Conservation (phyloP, 306 rosid genomes). For the Prunus dulcis region DNA sequence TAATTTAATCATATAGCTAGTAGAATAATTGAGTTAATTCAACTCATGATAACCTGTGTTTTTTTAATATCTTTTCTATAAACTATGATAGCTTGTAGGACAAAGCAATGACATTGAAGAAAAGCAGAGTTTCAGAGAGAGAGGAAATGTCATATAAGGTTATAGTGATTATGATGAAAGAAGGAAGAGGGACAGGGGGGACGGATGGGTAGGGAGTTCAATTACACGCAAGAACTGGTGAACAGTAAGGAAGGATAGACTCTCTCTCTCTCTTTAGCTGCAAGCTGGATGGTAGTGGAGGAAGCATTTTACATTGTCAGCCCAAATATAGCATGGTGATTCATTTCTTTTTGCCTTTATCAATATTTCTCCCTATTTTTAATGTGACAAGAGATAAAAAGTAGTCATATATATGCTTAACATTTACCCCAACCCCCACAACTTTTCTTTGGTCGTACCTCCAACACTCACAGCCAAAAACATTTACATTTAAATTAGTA, state of each 20-base stretch:
- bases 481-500: background rate
- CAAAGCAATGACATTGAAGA: conserved; percentile 25
- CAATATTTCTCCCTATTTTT: background rate
- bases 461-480: background rate
- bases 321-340: conserved; percentile 44
- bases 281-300: conserved; percentile 45
- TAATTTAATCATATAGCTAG: background rate
- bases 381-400: background rate
- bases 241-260: conserved; percentile 17
- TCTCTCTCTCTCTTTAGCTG: conserved; percentile 20
- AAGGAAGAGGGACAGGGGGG: conserved; percentile 8
- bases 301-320: conserved; percentile 53
- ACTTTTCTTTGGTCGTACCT: too few relatives aligned
- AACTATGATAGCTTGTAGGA: conserved; percentile 36
- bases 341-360: conserved; percentile 23
- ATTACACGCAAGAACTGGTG: conserved; percentile 29
- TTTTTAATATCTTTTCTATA: background rate
- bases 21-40: background rate
- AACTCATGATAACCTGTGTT: conserved; percentile 13
- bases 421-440: background rate
- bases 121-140: conserved; percentile 3
- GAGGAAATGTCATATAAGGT: conserved; percentile 48
- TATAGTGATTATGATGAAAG: conserved; percentile 37
- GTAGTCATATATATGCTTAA: background rate
- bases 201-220: conserved; percentile 27